phyloP scores from a whole-genome alignment of 2,329 filamentous ascomycete species.

The Trichoderma atrobrunneum region DNA sequence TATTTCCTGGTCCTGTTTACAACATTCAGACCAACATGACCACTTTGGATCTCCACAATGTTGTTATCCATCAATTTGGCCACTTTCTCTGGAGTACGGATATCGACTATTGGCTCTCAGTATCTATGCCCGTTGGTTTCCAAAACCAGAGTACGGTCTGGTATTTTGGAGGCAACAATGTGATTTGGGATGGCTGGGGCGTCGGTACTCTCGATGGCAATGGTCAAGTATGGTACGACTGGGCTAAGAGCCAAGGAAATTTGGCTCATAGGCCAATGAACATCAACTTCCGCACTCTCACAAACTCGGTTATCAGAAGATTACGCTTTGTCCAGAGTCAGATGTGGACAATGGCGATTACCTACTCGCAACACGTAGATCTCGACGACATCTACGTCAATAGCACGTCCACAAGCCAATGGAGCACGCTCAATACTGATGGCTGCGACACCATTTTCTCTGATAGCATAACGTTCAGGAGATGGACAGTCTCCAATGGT shows the following conservation, averaged over 20 bases:
- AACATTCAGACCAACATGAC: conserved; percentile 37
- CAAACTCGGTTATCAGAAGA: conserved; percentile 46
- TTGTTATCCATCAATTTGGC: conserved; percentile 45
- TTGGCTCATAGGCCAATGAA: conserved; percentile 51
- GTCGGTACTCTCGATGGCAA: conserved; percentile 57
- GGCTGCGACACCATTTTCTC: conserved; percentile 52
- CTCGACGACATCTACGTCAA: conserved; percentile 54
- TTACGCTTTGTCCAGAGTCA: conserved; percentile 54
- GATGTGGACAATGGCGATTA: conserved; percentile 60
- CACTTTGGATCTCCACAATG: conserved; percentile 32
- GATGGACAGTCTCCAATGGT: conserved; percentile 51
- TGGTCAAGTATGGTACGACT: conserved; percentile 59
- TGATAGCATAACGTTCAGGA: conserved; percentile 48
- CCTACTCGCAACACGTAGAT: conserved; percentile 44
- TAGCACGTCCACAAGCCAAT: conserved; percentile 39
- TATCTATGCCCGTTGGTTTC: conserved; percentile 50
- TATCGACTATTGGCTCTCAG: conserved; percentile 50
- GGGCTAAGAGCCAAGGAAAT: conserved; percentile 43
- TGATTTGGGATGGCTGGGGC: conserved; percentile 49
- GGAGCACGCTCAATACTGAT: conserved; percentile 40
- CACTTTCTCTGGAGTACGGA: conserved; percentile 42
- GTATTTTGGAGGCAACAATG: conserved; percentile 51
- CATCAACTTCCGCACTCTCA: conserved; percentile 43
- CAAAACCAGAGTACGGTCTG: conserved; percentile 56
- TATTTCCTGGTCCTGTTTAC: conserved; percentile 35